Evolutionary conservation across 208 protist species (phyloP).

Genomic region (Acanthamoeba lenticulata): DNA sequence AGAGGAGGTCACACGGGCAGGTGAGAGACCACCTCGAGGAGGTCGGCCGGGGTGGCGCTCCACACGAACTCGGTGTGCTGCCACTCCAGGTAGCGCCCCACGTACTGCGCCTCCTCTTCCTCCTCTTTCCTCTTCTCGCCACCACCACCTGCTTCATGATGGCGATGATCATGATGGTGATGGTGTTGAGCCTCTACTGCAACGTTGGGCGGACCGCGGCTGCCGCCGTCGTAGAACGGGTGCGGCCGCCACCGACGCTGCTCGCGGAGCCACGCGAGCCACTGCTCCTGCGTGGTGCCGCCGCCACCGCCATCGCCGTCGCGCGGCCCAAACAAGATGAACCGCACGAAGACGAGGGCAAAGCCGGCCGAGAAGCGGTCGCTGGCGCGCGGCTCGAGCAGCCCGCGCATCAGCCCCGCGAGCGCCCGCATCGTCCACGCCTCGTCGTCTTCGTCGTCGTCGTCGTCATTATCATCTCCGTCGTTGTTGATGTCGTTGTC

Average conservation of each 20-base stretch:
- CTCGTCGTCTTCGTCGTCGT: background rate
- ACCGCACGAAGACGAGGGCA: background rate
- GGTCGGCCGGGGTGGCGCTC: background rate
- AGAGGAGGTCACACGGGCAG: background rate
- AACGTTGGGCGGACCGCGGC: no score
- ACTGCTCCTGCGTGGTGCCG: background rate
- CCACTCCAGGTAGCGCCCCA: conserved; percentile 2
- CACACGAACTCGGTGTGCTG: conserved; percentile 21
- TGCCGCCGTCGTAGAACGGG: background rate
- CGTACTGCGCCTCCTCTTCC: background rate
- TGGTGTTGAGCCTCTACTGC: no score
- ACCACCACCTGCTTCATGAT: background rate
- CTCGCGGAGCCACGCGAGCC: background rate
- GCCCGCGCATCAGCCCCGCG: background rate
- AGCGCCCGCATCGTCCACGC: background rate
- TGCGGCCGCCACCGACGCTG: background rate
- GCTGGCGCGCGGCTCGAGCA: background rate
- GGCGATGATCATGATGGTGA: no score
- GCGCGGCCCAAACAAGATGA: background rate
- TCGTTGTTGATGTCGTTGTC: background rate
- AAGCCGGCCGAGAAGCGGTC: background rate
- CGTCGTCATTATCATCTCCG: background rate
- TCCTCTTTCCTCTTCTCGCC: background rate
- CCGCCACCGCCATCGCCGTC: no score
- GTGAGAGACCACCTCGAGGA: background rate